Conservation (phyloP, 192 early-diverging fungal genomes). For the Dispira simplex region DNA sequence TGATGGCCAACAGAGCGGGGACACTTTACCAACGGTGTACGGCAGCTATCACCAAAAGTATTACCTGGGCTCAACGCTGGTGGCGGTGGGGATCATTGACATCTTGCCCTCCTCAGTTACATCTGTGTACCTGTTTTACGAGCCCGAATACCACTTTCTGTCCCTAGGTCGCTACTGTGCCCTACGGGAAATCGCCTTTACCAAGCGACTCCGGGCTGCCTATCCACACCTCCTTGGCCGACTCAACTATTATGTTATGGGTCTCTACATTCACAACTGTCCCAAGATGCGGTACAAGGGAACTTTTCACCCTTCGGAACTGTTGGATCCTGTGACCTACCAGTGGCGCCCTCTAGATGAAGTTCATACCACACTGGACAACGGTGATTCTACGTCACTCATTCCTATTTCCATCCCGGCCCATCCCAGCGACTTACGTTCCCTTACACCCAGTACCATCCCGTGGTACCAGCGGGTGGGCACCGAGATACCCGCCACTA, state of each 20-base stretch:
- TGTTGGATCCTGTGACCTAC: slow-evolving; percentile 53
- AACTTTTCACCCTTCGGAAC: slow-evolving; percentile 65
- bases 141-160: slow-evolving; percentile 62
- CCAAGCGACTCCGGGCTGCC: slow-evolving; percentile 24
- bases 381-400: neutral
- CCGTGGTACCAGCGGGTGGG: slow-evolving; percentile 9
- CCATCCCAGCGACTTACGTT: neutral
- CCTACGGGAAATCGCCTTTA: slow-evolving; percentile 63
- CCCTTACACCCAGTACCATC: neutral
- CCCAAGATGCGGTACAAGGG: slow-evolving; percentile 93
- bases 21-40: slow-evolving; percentile 27
- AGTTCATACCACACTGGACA: slow-evolving; percentile 7
- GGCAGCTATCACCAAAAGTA: slow-evolving; percentile 91
- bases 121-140: slow-evolving; percentile 91
- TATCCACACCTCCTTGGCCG: slow-evolving; percentile 18
- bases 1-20: neutral
- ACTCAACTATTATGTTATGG: slow-evolving; percentile 84
- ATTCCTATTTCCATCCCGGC: neutral
- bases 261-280: slow-evolving; percentile 84
- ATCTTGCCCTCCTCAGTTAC: slow-evolving; percentile 78
- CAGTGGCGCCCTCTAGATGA: slow-evolving; percentile 18
- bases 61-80: slow-evolving; percentile 60
- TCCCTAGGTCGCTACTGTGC: slow-evolving; percentile 78
- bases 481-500: neutral
- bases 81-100: slow-evolving; percentile 87